These are phyloP conservation scores for Bipolaris cookei DNA, from an alignment of 2,329 filamentous ascomycete genomes.

Conservation along the genomic window DNA sequence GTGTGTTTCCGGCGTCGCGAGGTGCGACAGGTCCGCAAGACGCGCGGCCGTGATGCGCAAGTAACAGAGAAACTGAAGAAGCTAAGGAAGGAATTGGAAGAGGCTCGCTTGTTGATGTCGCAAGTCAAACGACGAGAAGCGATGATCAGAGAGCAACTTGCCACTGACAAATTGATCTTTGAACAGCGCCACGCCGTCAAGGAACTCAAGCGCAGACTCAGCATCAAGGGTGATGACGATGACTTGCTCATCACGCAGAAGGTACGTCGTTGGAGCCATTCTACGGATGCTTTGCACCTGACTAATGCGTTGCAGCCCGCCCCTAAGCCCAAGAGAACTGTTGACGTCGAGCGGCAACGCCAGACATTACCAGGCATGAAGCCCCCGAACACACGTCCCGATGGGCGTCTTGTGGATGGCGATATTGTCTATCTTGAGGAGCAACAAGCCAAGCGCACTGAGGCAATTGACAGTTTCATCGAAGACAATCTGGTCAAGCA, in stretches of 20 bases:
- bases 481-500: constrained; percentile 88
- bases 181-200: constrained; percentile 82
- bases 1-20: constrained; percentile 97
- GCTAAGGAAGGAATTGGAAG: constrained; percentile 87
- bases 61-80: constrained; percentile 94
- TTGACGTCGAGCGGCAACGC: constrained; percentile 64
- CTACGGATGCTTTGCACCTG: constrained; percentile 24
- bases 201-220: constrained; percentile 84
- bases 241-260: constrained; percentile 86
- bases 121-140: constrained; percentile 81
- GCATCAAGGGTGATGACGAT: constrained; percentile 91
- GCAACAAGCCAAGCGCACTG: constrained; percentile 79
- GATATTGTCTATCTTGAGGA: constrained; percentile 81
- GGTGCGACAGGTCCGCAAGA: constrained; percentile 92
- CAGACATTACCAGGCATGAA: constrained; percentile 69
- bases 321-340: constrained; percentile 62
- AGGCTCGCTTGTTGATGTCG: constrained; percentile 79
- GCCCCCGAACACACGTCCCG: constrained; percentile 61
- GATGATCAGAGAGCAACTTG: constrained; percentile 77
- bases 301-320: constrained; percentile 41
- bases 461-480: constrained; percentile 79
- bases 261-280: constrained; percentile 59
- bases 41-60: constrained; percentile 88
- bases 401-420: constrained; percentile 73
- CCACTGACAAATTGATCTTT: constrained; percentile 78